phyloP scores from a whole-genome alignment of 345 rosid genomes.

The Turnera subulata region DNA sequence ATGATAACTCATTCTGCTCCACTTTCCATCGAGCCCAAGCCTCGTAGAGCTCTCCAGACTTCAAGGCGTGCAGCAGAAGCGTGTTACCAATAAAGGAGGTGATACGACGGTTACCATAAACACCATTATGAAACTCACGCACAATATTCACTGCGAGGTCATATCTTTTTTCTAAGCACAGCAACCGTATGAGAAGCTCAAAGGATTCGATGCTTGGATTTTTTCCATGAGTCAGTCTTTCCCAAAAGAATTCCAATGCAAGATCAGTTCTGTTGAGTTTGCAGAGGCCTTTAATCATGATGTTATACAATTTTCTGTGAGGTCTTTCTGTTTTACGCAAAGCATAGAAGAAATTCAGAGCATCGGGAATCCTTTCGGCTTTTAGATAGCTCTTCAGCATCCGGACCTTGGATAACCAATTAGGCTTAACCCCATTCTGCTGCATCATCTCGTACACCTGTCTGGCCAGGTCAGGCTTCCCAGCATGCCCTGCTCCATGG shows the following conservation, averaged over 20 bases:
- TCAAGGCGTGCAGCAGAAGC: constrained; percentile 55
- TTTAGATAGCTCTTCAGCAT: constrained; percentile 64
- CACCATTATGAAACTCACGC: constrained; percentile 43
- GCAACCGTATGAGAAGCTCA: constrained; percentile 43
- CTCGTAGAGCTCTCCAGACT: constrained; percentile 39
- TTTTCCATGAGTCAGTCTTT: constrained; percentile 42
- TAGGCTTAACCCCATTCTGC: constrained; percentile 43
- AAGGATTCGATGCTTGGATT: constrained; percentile 54
- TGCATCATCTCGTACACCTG: constrained; percentile 59
- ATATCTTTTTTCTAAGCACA: constrained; percentile 36
- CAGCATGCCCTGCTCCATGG: constrained; percentile 70
- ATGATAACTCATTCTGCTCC: constrained; percentile 34
- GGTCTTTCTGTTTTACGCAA: constrained; percentile 28
- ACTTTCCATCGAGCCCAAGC: constrained; percentile 52
- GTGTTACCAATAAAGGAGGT: constrained; percentile 72
- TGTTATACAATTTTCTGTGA: constrained; percentile 36
- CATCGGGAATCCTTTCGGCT: constrained; percentile 52
- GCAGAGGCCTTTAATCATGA: constrained; percentile 58
- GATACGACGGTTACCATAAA: constrained; percentile 26
- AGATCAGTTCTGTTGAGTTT: constrained; percentile 35
- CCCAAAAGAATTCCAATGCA: constrained; percentile 42
- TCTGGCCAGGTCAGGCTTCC: constrained; percentile 65
- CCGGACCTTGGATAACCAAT: constrained; percentile 32
- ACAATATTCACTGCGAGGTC: constrained; percentile 46
- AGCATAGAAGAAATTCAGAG: constrained; percentile 46